These are phyloP conservation scores for Erigeron canadensis DNA, from an alignment of 129 eudicot species.

Conservation along the genomic window DNA sequence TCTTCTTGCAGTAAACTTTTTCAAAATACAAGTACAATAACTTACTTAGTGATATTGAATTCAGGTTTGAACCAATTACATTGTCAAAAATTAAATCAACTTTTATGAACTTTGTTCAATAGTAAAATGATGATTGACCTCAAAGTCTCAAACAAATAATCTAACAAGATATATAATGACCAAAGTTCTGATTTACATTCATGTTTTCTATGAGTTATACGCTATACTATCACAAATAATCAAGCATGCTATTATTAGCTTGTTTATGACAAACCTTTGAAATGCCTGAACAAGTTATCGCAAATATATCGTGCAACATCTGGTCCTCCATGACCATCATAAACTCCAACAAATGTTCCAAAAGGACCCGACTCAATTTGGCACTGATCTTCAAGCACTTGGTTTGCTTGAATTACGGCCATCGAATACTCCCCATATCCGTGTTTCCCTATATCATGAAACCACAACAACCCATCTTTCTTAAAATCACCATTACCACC, in stretches of 20 bases:
- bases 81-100: neutral
- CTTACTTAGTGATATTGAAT: neutral
- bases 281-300: constrained; percentile 52
- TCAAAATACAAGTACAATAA: neutral
- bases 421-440: constrained; percentile 55
- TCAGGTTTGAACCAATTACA: constrained; percentile 1
- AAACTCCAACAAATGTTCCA: constrained; percentile 67
- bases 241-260: neutral
- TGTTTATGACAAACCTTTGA: constrained; percentile 43
- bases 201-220: neutral
- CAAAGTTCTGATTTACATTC: too few relatives aligned
- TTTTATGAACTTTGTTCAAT: neutral
- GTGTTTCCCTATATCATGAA: constrained; percentile 46
- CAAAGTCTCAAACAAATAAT: neutral
- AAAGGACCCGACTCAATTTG: constrained; percentile 63
- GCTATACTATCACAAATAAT: neutral
- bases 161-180: neutral
- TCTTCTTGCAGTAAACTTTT: neutral
- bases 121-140: neutral
- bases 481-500: constrained; percentile 33
- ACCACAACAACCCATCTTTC: constrained; percentile 59
- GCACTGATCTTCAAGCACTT: constrained; percentile 65
- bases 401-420: constrained; percentile 64
- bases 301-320: constrained; percentile 56
- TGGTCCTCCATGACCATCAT: constrained; percentile 76